Percentiles rank a stretch among this genome's conserved stretches.
These are phyloP conservation scores for Scenedesmus sp. DNA, from an alignment of 163 green algal species.

Conservation along the genomic window DNA sequence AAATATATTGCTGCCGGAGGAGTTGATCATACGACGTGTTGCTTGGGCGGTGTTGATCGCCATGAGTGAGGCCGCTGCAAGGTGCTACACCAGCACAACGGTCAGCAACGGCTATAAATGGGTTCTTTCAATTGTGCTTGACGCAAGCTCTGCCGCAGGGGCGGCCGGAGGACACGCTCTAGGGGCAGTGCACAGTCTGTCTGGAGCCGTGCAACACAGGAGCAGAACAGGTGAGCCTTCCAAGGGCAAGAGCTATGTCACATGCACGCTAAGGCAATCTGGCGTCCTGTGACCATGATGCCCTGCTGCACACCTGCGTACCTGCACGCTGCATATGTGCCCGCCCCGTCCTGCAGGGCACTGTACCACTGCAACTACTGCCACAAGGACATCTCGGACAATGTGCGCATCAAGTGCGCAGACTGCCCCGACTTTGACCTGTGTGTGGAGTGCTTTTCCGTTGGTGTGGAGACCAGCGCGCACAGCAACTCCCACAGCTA, in stretches of 20 bases:
- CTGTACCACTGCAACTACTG: slow-evolving; percentile 98
- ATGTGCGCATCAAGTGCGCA: slow-evolving; percentile 95
- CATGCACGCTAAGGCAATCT: neutral
- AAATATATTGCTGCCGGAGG: neutral
- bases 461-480: slow-evolving; percentile 84
- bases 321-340: neutral
- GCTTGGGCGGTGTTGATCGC: neutral
- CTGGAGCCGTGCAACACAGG: slow-evolving; percentile 27
- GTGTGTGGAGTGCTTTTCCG: slow-evolving; percentile 97
- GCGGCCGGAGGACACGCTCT: neutral
- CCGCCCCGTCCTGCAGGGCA: slow-evolving; percentile 45
- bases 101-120: neutral
- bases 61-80: neutral
- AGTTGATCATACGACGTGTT: neutral
- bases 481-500: slow-evolving; percentile 91
- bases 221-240: slow-evolving; percentile 33
- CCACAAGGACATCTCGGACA: slow-evolving; percentile 89
- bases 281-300: neutral
- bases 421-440: slow-evolving; percentile 96
- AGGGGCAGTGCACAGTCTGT: slow-evolving; percentile 10
- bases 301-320: neutral
- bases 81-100: neutral
- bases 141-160: neutral
- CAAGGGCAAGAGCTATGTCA: neutral
- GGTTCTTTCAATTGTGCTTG: neutral